A percentile compares a stretch with the other conserved stretches of the same genome.
phyloP scores from a whole-genome alignment of 2,329 filamentous ascomycete species.

The Alternaria sp. region DNA sequence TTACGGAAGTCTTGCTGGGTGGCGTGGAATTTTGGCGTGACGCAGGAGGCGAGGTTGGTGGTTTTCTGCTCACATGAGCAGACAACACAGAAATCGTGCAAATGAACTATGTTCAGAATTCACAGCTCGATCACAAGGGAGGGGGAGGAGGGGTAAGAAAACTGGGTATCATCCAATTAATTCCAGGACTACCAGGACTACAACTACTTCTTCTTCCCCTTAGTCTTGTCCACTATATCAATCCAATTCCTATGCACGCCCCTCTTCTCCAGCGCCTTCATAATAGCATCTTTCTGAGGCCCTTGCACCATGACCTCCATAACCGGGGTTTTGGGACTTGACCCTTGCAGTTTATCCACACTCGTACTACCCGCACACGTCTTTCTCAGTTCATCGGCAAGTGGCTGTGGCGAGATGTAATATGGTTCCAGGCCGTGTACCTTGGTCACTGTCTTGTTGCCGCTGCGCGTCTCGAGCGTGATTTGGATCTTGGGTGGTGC shows the following conservation, averaged over 20 bases:
- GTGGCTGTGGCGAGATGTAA: slow-evolving; percentile 65
- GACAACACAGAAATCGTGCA: not conserved
- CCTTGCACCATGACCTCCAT: slow-evolving; percentile 75
- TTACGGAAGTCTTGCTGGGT: not conserved
- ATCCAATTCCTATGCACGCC: slow-evolving; percentile 69
- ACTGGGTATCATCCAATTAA: slow-evolving; percentile 21
- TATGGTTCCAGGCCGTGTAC: slow-evolving; percentile 69
- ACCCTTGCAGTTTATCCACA: slow-evolving; percentile 67
- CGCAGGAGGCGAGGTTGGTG: not conserved
- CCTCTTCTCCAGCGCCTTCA: slow-evolving; percentile 66
- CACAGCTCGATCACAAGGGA: too few relatives aligned
- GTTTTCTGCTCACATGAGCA: not conserved
- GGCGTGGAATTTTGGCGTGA: not conserved
- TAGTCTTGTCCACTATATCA: slow-evolving; percentile 72
- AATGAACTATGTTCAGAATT: too few relatives aligned
- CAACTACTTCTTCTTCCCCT: slow-evolving; percentile 65
- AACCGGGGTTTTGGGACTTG: slow-evolving; percentile 67
- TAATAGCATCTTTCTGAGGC: slow-evolving; percentile 68
- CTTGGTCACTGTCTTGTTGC: slow-evolving; percentile 72
- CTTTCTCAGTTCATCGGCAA: slow-evolving; percentile 73
- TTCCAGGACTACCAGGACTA: not conserved
- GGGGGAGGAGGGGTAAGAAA: too few relatives aligned
- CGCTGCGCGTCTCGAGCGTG: slow-evolving; percentile 69
- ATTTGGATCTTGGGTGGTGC: slow-evolving; percentile 67
- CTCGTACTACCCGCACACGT: slow-evolving; percentile 73